Evolutionary conservation across 1,139 yeast genomes (phyloP), one percentile per base, ranked within the genome.

Genomic region (Tardiomyces blankii): DNA sequence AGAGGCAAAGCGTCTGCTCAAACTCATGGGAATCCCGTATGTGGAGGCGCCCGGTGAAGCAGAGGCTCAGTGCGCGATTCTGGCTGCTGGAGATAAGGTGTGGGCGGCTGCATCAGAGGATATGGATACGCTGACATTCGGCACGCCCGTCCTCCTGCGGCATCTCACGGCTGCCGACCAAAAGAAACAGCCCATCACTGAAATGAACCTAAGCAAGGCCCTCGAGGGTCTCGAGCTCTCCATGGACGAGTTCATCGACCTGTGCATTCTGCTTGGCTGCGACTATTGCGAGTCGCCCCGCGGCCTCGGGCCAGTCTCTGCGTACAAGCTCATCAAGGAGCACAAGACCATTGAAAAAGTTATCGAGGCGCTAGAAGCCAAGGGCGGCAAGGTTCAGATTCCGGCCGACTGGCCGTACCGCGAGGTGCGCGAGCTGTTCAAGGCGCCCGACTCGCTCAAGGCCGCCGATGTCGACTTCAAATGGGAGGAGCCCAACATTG

Each of bases 51-150:
- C 99, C 1, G 83, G 96, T 63, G 99, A 91, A 65, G 99, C 99
- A 0, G 99, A 91, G 62, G 96, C 98, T 0, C 97, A 91, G 59
- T 91, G 98, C 69, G 98, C 98, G 0, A 94, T 80, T 53, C 68
- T 91, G 48, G 96, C 97, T 1, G 77, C 79, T 49, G 78, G 79
- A 14, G 96, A 95, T 3, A 67, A 67, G 47, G 97, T 91, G 0
- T 91, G 80, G 62, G 98, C 95, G 12, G 96, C 98, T 2, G 99
- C 97, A 0, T 85, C 95, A 2, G 99, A 91, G 63, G 99, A 91
- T 76, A 91, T 91, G 98, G 99, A 91, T 66, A 93, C 98, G 0
- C 65, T 91, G 48, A 91, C 97, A 59, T 91, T 91, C 62, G 80
- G 79, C 46, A 86, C 97, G 1, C 94, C 96, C 2, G 78, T 69